phyloP scores from a whole-genome alignment of 768 basidiomycete species.

The Boletus insuetus region DNA sequence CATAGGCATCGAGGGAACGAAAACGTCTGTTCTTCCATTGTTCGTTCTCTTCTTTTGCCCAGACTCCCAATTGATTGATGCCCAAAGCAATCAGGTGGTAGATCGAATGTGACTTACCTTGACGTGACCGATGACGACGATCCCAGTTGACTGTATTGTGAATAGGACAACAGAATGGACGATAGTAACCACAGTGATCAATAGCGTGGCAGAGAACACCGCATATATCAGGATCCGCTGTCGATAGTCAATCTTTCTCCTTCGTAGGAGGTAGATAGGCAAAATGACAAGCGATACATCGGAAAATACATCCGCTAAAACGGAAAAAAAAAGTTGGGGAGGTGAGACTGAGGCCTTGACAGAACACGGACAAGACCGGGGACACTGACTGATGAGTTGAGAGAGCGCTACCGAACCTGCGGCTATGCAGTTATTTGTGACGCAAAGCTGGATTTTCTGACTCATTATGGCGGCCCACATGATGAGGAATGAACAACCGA shows the following conservation, averaged over 20 bases:
- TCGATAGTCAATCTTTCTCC: constrained; percentile 1
- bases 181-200: constrained; percentile 21
- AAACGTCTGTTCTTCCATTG: not conserved
- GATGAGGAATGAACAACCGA: constrained; percentile 16
- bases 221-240: constrained; percentile 19
- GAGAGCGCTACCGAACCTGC: constrained; percentile 9
- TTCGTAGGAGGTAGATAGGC: constrained; percentile 14
- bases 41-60: not conserved
- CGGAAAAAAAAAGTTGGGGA: too few relatives aligned
- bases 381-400: constrained; percentile 21
- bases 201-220: constrained; percentile 19
- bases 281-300: constrained; percentile 18
- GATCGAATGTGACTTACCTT: constrained; percentile 15
- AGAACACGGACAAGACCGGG: not conserved
- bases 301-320: constrained; percentile 20
- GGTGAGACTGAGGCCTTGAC: too few relatives aligned
- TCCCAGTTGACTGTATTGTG: not conserved
- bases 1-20: too few relatives aligned
- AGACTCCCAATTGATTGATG: too few relatives aligned
- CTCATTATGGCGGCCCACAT: constrained; percentile 24
- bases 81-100: not conserved
- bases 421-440: not conserved
- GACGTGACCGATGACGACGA: constrained; percentile 22
- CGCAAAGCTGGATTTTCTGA: constrained; percentile 15
- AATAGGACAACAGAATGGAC: constrained; percentile 16